phyloP scores from a whole-genome alignment of 345 rosid species.

The Arabidopsis arenosa region DNA sequence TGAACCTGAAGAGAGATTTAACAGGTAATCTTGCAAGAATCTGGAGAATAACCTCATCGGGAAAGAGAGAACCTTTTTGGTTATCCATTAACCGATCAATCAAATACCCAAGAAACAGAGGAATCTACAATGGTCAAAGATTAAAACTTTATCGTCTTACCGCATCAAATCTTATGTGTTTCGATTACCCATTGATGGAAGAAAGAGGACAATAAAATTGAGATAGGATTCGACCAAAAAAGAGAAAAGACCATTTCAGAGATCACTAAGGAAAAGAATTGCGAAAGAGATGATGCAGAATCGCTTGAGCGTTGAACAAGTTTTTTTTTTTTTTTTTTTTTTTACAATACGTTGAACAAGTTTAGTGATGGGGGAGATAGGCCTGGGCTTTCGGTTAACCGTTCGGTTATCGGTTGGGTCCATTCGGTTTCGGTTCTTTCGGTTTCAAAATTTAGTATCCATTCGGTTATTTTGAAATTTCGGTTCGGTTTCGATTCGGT shows the following conservation, averaged over 20 bases:
- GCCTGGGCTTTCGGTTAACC: too few relatives aligned
- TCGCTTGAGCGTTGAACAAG: slow-evolving; percentile 26
- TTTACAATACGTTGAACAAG: slow-evolving; percentile 24
- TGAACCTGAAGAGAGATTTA: slow-evolving; percentile 66
- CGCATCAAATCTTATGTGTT: background rate
- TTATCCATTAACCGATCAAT: slow-evolving; percentile 41
- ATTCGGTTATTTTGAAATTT: too few relatives aligned
- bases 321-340: too few relatives aligned
- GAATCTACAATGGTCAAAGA: background rate
- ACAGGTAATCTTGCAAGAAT: slow-evolving; percentile 81
- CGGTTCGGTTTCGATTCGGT: too few relatives aligned
- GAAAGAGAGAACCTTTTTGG: slow-evolving; percentile 52
- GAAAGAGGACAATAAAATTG: background rate
- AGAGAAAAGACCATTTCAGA: background rate
- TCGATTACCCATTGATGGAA: slow-evolving; percentile 7
- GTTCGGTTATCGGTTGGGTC: too few relatives aligned
- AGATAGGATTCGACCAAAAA: background rate
- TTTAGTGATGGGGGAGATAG: background rate
- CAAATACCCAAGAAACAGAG: background rate
- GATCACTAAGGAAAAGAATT: slow-evolving; percentile 1
- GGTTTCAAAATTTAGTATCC: too few relatives aligned
- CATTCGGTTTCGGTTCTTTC: too few relatives aligned
- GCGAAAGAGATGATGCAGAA: slow-evolving; percentile 6
- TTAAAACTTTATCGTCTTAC: slow-evolving; percentile 15
- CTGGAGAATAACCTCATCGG: slow-evolving; percentile 74